A percentile compares a stretch with the other conserved stretches of the same genome.
phyloP scores from a whole-genome alignment of 148 eudicot genomes.

The Vaccinium darrowii region DNA sequence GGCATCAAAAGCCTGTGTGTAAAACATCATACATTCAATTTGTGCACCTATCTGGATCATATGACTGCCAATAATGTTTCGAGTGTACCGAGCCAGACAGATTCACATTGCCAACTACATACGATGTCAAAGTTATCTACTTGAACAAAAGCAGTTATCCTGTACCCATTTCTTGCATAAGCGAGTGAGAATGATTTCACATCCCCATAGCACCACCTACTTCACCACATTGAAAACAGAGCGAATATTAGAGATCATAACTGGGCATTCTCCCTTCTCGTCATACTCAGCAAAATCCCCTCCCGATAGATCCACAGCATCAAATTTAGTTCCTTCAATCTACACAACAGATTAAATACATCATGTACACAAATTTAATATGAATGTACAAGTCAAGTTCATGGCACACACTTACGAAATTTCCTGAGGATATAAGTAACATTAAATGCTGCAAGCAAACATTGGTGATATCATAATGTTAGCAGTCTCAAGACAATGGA shows the following conservation, averaged over 20 bases:
- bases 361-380: not conserved
- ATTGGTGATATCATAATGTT: not conserved
- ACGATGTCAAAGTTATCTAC: not conserved
- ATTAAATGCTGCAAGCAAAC: not conserved
- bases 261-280: conserved; percentile 65
- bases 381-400: not conserved
- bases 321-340: conserved; percentile 71
- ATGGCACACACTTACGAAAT: not conserved
- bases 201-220: conserved; percentile 21
- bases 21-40: not conserved
- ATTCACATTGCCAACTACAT: not conserved
- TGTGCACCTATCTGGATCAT: conserved; percentile 3
- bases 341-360: conserved; percentile 29
- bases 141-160: not conserved
- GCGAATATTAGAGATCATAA: conserved; percentile 66
- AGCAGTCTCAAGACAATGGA: not conserved
- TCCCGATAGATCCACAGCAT: conserved; percentile 45
- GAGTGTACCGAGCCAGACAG: not conserved
- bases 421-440: not conserved
- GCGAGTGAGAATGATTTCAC: not conserved
- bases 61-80: not conserved
- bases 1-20: not conserved
- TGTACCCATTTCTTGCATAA: not conserved
- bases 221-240: conserved; percentile 50
- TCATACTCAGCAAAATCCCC: conserved; percentile 56